Percentiles rank a stretch among this genome's conserved stretches.
Conservation (phyloP, 805 yeast species). For the Metschnikowia peoriensis region DNA sequence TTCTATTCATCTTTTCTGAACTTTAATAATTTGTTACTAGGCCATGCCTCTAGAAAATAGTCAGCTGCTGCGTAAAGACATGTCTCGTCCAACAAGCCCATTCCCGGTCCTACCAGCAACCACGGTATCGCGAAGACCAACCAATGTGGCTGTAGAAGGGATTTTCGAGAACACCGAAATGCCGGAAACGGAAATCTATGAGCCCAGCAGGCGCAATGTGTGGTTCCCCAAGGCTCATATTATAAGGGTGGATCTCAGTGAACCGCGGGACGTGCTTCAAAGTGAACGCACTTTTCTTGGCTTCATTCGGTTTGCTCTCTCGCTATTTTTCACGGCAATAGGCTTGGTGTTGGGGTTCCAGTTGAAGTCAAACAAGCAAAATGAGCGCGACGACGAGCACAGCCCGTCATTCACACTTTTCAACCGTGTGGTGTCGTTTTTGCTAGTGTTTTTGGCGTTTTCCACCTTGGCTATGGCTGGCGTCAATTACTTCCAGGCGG, state of each 20-base stretch:
- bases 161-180: not conserved
- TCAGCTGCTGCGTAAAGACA: not conserved
- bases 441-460: constrained; percentile 39
- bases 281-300: constrained; percentile 52
- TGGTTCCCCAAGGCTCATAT: constrained; percentile 15
- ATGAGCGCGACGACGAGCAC: not conserved
- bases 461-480: constrained; percentile 37
- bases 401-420: constrained; percentile 5
- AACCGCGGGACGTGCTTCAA: constrained; percentile 55
- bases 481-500: constrained; percentile 42
- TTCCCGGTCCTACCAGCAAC: not conserved
- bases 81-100: not conserved
- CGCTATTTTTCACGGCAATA: constrained; percentile 46
- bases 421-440: constrained; percentile 29
- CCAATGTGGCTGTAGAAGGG: not conserved
- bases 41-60: not conserved
- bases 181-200: not conserved
- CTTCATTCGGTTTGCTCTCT: constrained; percentile 46
- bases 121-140: not conserved
- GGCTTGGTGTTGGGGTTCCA: constrained; percentile 47
- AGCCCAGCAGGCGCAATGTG: not conserved
- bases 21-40: no score
- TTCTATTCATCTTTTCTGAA: not conserved
- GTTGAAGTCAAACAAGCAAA: constrained; percentile 23
- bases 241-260: constrained; percentile 22